Conservation (phyloP, 352 stramenopile genomes). For the Globisporangium cylindrosporum region DNA sequence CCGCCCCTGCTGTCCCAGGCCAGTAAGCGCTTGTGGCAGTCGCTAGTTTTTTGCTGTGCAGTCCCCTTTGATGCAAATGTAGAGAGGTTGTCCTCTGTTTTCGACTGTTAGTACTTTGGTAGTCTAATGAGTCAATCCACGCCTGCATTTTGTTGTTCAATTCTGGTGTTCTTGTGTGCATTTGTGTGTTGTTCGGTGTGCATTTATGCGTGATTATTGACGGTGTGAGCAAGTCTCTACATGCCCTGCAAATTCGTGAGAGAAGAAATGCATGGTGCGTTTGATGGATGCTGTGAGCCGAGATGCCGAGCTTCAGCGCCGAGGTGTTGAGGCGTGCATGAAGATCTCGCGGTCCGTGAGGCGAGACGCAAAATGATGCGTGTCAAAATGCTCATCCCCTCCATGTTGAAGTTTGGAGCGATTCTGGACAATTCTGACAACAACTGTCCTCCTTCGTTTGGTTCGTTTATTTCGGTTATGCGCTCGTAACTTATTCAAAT, state of each 20-base stretch:
- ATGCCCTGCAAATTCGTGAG: too few species aligned
- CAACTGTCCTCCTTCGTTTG: neutral
- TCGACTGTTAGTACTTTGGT: neutral
- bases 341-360: too few species aligned
- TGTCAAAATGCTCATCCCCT: too few species aligned
- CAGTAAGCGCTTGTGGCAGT: constrained; percentile 1
- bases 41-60: constrained; percentile 8
- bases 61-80: constrained; percentile 2
- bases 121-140: constrained; percentile 7
- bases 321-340: too few species aligned
- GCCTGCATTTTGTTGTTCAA: constrained; percentile 6
- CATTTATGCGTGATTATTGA: neutral
- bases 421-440: too few species aligned
- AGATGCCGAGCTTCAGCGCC: too few species aligned
- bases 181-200: neutral
- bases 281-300: too few species aligned
- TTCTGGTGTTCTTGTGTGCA: neutral
- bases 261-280: too few species aligned
- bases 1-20: constrained; percentile 3
- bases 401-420: too few species aligned
- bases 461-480: too few species aligned
- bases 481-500: too few species aligned
- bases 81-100: neutral
- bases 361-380: too few species aligned
- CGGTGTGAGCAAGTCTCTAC: neutral